These are phyloP conservation scores for Papiliotrema fonsecae DNA, from an alignment of 1,284 basidiomycete species.

Conservation along the genomic window DNA sequence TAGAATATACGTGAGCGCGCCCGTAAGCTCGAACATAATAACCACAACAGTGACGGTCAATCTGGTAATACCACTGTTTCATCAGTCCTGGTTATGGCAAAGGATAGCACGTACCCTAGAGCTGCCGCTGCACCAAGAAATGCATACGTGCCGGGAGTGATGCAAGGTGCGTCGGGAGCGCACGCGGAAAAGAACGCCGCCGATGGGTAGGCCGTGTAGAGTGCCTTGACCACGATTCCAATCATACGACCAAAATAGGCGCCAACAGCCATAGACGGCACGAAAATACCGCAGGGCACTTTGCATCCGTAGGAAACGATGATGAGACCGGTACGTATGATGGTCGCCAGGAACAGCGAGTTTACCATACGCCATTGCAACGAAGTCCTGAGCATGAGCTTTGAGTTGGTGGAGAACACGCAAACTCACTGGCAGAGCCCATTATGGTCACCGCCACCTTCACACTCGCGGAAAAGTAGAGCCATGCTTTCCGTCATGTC, in stretches of 20 bases:
- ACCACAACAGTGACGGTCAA: conserved; percentile 98
- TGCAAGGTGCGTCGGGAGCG: conserved; percentile 86
- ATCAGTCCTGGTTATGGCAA: background rate
- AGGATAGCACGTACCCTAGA: conserved; percentile 59
- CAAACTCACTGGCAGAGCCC: conserved; percentile 85
- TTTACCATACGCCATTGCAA: conserved; percentile 94
- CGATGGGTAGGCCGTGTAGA: conserved; percentile 79
- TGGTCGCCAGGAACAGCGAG: conserved; percentile 84
- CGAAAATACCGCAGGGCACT: conserved; percentile 95
- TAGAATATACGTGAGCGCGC: conserved; percentile 93
- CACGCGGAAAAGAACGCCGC: conserved; percentile 87
- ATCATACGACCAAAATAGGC: conserved; percentile 94
- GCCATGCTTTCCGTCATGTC: conserved; percentile 98
- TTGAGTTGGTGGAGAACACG: background rate
- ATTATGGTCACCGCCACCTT: conserved; percentile 85
- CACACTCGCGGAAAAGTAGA: conserved; percentile 95
- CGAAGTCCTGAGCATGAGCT: conserved; percentile 58
- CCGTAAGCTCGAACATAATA: conserved; percentile 99
- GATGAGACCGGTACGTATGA: conserved; percentile 80
- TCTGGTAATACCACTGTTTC: conserved; percentile 81
- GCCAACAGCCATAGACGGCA: conserved; percentile 96
- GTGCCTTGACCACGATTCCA: conserved; percentile 88
- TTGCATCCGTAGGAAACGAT: conserved; percentile 93
- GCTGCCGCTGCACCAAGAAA: conserved; percentile 91
- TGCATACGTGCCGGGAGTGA: conserved; percentile 96